Evolutionary conservation across 306 rosid genomes (phyloP), one percentile per base, ranked within the genome.

Genomic region (Vigna unguiculata): DNA sequence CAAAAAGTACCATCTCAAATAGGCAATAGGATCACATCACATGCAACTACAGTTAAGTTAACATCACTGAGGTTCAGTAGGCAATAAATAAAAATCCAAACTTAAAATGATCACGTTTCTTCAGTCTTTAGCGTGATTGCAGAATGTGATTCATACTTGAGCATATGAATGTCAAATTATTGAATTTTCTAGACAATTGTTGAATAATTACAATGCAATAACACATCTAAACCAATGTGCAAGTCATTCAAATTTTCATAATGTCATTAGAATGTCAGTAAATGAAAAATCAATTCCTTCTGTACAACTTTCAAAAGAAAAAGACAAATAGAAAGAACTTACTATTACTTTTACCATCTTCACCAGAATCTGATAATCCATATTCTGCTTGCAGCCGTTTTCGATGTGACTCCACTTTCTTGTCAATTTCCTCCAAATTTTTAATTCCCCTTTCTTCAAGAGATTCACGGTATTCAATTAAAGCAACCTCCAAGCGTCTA

Each of bases 401-500:
- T 34, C 91, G 82, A 72, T 87, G 90, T 0, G 68, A 55, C 21
- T 73, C 60, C 75, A 93, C 98, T 86, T 83, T 93, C 78, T 81
- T 91, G 82, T 91, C 97, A 30, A 96, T 86, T 82, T 96, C 99
- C 70, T 92, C 96, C 70, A 80, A 81, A 83, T 75, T 92, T 82
- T 85, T 92, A 9, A 91, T 87, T 71, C 97, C 99, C 75, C 82
- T 86, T 58, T 96, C 99, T 82, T 96, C 99, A 36, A 92, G 96
- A 52, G 96, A 91, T 79, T 96, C 99, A 12, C 96, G 94, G 83
- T 92, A 96, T 87, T 91, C 99, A 72, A 96, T 92, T 82, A 96
- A 84, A 83, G 93, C 91, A 75, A 86, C 99, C 86, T 96, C 99
- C 76, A 96, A 86, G 60, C 91, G 96, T 85, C 99, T 89, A 72